Percentiles rank a stretch among this genome's conserved stretches.
These are phyloP conservation scores for Amanita pseudoporphyria DNA, from an alignment of 768 basidiomycete genomes.

Conservation along the genomic window DNA sequence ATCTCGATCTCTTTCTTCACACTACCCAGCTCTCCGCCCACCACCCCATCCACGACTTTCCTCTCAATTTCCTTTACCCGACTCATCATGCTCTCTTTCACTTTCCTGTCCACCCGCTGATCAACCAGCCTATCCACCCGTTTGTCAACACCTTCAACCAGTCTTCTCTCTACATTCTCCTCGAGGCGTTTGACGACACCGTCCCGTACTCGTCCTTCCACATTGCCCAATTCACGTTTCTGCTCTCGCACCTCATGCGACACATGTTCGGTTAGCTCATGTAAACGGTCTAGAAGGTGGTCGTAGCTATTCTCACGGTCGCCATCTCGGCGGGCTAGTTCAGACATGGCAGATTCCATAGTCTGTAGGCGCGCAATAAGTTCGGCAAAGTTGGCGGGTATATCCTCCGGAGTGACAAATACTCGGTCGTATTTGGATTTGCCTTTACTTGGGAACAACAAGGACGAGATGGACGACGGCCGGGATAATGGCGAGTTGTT, in stretches of 20 bases:
- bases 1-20: slow-evolving; percentile 49
- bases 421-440: slow-evolving; percentile 15
- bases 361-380: slow-evolving; percentile 50
- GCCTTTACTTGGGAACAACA: slow-evolving; percentile 6
- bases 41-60: slow-evolving; percentile 33
- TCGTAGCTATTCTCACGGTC: slow-evolving; percentile 38
- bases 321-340: slow-evolving; percentile 50
- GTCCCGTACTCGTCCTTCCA: slow-evolving; percentile 4
- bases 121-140: slow-evolving; percentile 1
- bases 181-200: slow-evolving; percentile 20
- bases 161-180: slow-evolving; percentile 2
- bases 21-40: slow-evolving; percentile 34
- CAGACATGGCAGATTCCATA: slow-evolving; percentile 55
- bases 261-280: slow-evolving; percentile 45
- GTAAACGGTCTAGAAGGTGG: slow-evolving; percentile 46
- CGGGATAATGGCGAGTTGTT: slow-evolving; percentile 22
- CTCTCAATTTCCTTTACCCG: slow-evolving; percentile 39
- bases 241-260: slow-evolving; percentile 18
- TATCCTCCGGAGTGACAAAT: slow-evolving; percentile 47
- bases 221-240: background rate
- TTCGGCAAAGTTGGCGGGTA: slow-evolving; percentile 58
- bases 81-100: slow-evolving; percentile 5
- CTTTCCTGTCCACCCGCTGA: background rate
- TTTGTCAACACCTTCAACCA: slow-evolving; percentile 11
- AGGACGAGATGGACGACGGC: slow-evolving; percentile 17